Evolutionary conservation across 345 rosid species (phyloP).

Genomic region (Anastatica hierochuntica): DNA sequence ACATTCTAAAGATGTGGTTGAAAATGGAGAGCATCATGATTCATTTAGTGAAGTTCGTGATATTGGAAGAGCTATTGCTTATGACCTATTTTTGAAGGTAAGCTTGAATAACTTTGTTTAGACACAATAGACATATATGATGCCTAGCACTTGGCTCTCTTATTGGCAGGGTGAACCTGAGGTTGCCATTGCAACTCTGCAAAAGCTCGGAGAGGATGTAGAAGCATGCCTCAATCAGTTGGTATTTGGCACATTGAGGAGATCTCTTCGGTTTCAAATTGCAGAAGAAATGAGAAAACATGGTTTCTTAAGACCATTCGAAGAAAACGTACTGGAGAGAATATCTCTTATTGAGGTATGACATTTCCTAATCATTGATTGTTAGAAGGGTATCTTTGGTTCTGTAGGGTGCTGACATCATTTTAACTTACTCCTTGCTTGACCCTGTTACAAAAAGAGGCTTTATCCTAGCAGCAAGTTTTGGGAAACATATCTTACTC

Average conservation of each 20-base stretch:
- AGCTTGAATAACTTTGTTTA: constrained; percentile 21
- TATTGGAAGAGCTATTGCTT: constrained; percentile 85
- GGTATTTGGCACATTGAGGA: constrained; percentile 80
- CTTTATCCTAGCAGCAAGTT: constrained; percentile 91
- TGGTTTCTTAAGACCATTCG: constrained; percentile 68
- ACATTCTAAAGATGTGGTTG: constrained; percentile 46
- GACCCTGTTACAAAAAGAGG: constrained; percentile 48
- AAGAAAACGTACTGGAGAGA: constrained; percentile 64
- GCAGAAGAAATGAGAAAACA: constrained; percentile 68
- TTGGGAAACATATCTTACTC: constrained; percentile 67
- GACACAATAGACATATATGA: constrained; percentile 12
- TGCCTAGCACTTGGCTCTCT: constrained; percentile 25
- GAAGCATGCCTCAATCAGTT: constrained; percentile 81
- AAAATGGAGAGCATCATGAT: constrained; percentile 53
- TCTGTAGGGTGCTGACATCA: constrained; percentile 19
- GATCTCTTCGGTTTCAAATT: constrained; percentile 65
- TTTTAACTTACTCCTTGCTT: constrained; percentile 23
- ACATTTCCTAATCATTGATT: constrained; percentile 8
- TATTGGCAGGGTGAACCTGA: constrained; percentile 79
- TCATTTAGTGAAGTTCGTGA: constrained; percentile 86
- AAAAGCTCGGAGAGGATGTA: constrained; percentile 91
- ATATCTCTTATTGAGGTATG: constrained; percentile 81
- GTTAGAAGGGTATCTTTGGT: constrained; percentile 9
- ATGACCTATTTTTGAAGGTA: constrained; percentile 91
- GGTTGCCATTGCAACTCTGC: constrained; percentile 74